phyloP scores from a whole-genome alignment of 1,139 yeast genomes.

The Pichia sp. region DNA sequence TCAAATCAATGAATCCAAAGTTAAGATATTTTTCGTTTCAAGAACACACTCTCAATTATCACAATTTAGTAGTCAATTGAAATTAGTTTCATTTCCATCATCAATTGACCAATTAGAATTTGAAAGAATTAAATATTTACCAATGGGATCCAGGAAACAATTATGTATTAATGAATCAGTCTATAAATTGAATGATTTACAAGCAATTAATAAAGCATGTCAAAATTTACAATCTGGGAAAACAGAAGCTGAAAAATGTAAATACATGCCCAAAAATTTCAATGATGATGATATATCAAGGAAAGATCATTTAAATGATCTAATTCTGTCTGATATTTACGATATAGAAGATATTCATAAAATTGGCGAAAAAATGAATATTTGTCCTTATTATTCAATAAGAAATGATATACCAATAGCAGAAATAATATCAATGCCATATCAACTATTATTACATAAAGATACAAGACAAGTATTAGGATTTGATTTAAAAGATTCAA shows the following conservation, averaged over 20 bases:
- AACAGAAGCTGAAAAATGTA: constrained; percentile 37
- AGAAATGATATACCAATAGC: constrained; percentile 51
- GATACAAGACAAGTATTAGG: constrained; percentile 57
- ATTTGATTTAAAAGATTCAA: constrained; percentile 53
- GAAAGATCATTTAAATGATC: constrained; percentile 50
- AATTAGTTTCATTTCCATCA: constrained; percentile 58
- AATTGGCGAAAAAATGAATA: constrained; percentile 49
- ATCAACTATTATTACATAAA: constrained; percentile 67
- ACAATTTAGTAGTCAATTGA: constrained; percentile 74
- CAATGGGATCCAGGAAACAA: constrained; percentile 81
- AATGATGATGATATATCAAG: constrained; percentile 31
- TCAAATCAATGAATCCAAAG: constrained; percentile 34
- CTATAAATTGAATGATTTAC: constrained; percentile 39
- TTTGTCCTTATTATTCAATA: constrained; percentile 82
- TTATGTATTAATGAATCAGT: constrained; percentile 67
- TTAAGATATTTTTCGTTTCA: constrained; percentile 63
- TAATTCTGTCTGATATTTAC: constrained; percentile 52
- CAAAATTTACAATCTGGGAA: constrained; percentile 53
- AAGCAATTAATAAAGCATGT: constrained; percentile 79
- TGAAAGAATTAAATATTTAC: constrained; percentile 52
- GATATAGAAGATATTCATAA: constrained; percentile 78
- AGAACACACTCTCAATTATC: constrained; percentile 87
- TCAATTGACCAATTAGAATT: constrained; percentile 39
- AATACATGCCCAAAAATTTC: constrained; percentile 38
- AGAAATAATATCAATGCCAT: constrained; percentile 81